phyloP scores from a whole-genome alignment of 2,329 filamentous ascomycete species.

The Fusarium bactridioides region DNA sequence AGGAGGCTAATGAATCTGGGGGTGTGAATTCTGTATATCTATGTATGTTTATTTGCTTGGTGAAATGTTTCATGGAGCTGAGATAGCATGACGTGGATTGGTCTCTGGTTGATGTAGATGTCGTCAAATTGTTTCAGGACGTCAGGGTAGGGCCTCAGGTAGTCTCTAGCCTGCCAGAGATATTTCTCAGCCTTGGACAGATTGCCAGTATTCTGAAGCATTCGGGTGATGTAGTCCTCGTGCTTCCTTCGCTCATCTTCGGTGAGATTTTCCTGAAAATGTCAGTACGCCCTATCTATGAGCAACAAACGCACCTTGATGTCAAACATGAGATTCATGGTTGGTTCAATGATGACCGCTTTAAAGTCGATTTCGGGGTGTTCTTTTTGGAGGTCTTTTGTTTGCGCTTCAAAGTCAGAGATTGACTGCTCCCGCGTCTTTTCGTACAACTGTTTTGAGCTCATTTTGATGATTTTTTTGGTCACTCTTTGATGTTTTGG shows the following conservation, averaged over 20 bases:
- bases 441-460: background rate
- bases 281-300: background rate
- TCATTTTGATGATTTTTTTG: background rate
- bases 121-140: constrained; percentile 29
- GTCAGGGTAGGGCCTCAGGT: constrained; percentile 16
- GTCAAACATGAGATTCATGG: constrained; percentile 34
- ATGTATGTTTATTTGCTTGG: background rate
- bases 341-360: constrained; percentile 24
- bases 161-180: constrained; percentile 30
- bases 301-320: constrained; percentile 4
- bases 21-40: background rate
- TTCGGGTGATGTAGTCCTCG: constrained; percentile 15
- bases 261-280: constrained; percentile 13
- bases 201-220: constrained; percentile 25
- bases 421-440: constrained; percentile 31
- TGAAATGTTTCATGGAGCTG: constrained; percentile 25
- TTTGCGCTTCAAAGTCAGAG: constrained; percentile 22
- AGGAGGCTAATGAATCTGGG: background rate
- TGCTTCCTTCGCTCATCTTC: constrained; percentile 9
- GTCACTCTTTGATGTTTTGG: background rate
- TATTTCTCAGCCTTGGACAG: constrained; percentile 28
- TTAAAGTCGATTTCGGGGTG: constrained; percentile 31
- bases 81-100: constrained; percentile 19
- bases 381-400: constrained; percentile 13
- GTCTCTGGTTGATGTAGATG: constrained; percentile 31